phyloP scores from a whole-genome alignment of 176 grass and related monocot genomes.

The Rhynchospora pubera region DNA sequence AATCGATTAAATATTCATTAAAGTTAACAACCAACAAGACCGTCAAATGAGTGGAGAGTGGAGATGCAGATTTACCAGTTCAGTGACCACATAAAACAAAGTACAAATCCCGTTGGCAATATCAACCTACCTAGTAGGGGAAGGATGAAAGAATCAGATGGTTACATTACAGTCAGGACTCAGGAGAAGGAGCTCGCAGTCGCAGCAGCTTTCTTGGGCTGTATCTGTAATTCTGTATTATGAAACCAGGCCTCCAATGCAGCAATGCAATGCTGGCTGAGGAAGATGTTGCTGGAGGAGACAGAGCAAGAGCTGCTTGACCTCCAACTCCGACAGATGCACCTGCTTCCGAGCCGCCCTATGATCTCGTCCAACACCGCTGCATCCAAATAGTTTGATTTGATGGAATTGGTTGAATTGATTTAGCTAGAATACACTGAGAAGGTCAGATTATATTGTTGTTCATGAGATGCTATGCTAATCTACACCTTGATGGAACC shows the following conservation, averaged over 20 bases:
- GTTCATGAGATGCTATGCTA: no score
- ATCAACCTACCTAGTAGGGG: not conserved
- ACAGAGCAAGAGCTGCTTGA: slow-evolving; percentile 73
- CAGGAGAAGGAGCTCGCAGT: not conserved
- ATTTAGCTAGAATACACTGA: no score
- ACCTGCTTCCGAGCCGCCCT: slow-evolving; percentile 68
- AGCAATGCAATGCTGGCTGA: slow-evolving; percentile 33
- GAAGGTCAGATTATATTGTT: no score
- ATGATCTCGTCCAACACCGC: slow-evolving; percentile 77
- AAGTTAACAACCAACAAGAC: not conserved
- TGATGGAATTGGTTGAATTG: no score
- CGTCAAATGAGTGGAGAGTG: not conserved
- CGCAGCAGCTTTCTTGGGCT: not conserved
- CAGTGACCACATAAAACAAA: not conserved
- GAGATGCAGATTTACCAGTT: not conserved
- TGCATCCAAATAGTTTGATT: slow-evolving; percentile 27
- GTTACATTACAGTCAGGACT: not conserved
- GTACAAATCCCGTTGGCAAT: not conserved
- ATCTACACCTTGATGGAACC: no score
- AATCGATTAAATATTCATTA: no score
- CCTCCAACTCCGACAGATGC: slow-evolving; percentile 78
- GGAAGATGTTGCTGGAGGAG: slow-evolving; percentile 76
- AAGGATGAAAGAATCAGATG: not conserved
- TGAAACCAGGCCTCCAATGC: not conserved
- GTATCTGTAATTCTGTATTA: no score